These are phyloP conservation scores for Huntiella omanensis DNA, from an alignment of 2,329 filamentous ascomycete species.

Conservation along the genomic window DNA sequence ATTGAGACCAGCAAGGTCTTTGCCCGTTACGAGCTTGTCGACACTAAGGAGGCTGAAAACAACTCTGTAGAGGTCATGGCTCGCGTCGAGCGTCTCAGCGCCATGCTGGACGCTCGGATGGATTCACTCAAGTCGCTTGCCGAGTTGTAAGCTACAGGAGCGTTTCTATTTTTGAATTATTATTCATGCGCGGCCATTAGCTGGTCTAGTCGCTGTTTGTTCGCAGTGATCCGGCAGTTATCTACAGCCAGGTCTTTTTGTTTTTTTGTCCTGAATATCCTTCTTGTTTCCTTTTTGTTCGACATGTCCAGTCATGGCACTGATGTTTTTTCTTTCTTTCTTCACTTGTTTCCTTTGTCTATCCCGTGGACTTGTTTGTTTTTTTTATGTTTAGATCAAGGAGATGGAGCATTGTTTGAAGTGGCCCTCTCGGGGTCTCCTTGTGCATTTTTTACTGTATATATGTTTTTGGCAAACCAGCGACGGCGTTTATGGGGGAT, in stretches of 20 bases:
- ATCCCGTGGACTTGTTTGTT: not conserved
- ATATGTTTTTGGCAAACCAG: constrained; percentile 1
- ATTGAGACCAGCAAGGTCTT: constrained; percentile 45
- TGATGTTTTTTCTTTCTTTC: not conserved
- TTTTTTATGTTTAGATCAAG: constrained; percentile 1
- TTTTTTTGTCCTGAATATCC: constrained; percentile 1
- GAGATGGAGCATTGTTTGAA: not conserved
- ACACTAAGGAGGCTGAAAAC: constrained; percentile 31
- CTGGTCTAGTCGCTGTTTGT: constrained; percentile 10
- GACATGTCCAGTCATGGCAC: not conserved
- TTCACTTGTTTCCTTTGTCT: constrained; percentile 1
- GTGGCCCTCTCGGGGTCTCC: not conserved
- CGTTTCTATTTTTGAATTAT: not conserved
- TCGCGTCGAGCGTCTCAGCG: constrained; percentile 31
- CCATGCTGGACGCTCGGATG: constrained; percentile 10
- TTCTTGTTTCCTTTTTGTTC: constrained; percentile 4
- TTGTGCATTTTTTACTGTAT: not conserved
- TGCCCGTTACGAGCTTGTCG: constrained; percentile 44
- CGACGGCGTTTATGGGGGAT: not conserved
- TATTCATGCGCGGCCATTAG: constrained; percentile 4
- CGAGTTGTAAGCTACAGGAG: not conserved
- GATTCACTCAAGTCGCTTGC: constrained; percentile 8
- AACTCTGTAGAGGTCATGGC: constrained; percentile 26
- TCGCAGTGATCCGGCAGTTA: constrained; percentile 3
- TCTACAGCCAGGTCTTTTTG: constrained; percentile 1